Evolutionary conservation across 2,329 filamentous ascomycete species (phyloP), one percentile per base, ranked within the genome.

Genomic region (Daldinia sp.): DNA sequence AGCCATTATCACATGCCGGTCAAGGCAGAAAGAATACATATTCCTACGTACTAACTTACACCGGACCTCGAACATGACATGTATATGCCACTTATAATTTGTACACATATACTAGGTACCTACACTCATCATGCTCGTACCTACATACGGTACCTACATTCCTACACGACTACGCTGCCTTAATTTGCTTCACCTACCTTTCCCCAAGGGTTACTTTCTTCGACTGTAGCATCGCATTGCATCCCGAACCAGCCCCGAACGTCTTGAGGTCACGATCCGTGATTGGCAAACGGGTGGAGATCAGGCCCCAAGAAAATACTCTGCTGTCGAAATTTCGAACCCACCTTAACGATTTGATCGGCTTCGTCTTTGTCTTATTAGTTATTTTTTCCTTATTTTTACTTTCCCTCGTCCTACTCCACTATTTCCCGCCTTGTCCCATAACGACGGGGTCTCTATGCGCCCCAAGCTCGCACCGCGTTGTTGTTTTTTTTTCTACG

Each of bases 191-290:
- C 45, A 43, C 30, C 21, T 52, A 29, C 11, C 37, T 43, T 29
- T 43, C 39, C 39, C 9, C n/a, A n/a, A 53, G 23, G 34, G 50
- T 53, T 53, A 41, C 34, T 19, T 37, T 21, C 32, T 15, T 41
- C 30, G 17, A 53, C 50, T 41, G 34, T 53, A 61, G 48, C 63
- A 63, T 63, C 57, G 59, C 65, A 66, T 68, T 65, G 64, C 64
- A 67, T 64, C 57, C 65, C 65, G 63, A 66, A 65, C 65, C 63
- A 66, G 25, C 21, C 43, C 59, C 65, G 63, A 66, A 37, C 35
- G 25, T 66, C 41, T 51, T 63, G 34, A 50, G 63, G 62, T 68
- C 53, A 45, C 53, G 53, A 60, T 51, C 59, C 53, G 50, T 63
- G 62, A 58, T 61, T 66, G 62, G 61, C 50, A 58, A 45, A 54